Conservation (phyloP, 805 yeast genomes). For the Metschnikowia picachoensis region DNA sequence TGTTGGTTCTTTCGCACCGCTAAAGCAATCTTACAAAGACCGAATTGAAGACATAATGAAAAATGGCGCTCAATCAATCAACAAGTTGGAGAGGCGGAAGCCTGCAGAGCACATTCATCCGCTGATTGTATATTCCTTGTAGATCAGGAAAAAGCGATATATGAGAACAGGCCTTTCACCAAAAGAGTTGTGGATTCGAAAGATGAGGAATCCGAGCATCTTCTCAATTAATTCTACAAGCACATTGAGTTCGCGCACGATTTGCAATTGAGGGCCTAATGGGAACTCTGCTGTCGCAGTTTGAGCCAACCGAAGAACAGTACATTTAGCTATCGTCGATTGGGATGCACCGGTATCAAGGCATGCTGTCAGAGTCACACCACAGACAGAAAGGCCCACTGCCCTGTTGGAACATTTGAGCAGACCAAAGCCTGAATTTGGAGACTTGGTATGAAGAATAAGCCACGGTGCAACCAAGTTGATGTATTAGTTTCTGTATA, state of each 20-base stretch:
- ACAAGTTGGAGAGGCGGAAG: slow-evolving; percentile 25
- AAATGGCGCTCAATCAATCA: slow-evolving; percentile 31
- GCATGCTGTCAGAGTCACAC: slow-evolving; percentile 36
- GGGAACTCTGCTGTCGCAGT: slow-evolving; percentile 36
- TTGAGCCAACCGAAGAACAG: slow-evolving; percentile 34
- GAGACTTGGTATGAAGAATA: slow-evolving; percentile 1
- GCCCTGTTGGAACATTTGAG: slow-evolving; percentile 35
- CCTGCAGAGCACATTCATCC: slow-evolving; percentile 36
- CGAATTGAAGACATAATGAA: too few relatives aligned
- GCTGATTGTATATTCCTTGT: slow-evolving; percentile 34
- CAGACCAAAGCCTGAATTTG: slow-evolving; percentile 16
- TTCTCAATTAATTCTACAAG: slow-evolving; percentile 29
- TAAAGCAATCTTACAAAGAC: too few relatives aligned
- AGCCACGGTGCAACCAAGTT: too few relatives aligned
- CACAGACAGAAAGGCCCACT: slow-evolving; percentile 39
- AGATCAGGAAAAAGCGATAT: slow-evolving; percentile 29
- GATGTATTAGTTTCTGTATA: neutral
- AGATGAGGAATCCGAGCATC: slow-evolving; percentile 30
- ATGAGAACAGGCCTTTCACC: slow-evolving; percentile 33
- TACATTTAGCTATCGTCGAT: slow-evolving; percentile 35
- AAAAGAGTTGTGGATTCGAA: slow-evolving; percentile 33
- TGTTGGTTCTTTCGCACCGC: too few relatives aligned
- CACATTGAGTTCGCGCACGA: slow-evolving; percentile 34
- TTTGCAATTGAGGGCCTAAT: slow-evolving; percentile 33
- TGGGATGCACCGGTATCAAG: slow-evolving; percentile 34